Conservation (phyloP, 2,329 filamentous ascomycete species). For the Fusarium sp. region DNA sequence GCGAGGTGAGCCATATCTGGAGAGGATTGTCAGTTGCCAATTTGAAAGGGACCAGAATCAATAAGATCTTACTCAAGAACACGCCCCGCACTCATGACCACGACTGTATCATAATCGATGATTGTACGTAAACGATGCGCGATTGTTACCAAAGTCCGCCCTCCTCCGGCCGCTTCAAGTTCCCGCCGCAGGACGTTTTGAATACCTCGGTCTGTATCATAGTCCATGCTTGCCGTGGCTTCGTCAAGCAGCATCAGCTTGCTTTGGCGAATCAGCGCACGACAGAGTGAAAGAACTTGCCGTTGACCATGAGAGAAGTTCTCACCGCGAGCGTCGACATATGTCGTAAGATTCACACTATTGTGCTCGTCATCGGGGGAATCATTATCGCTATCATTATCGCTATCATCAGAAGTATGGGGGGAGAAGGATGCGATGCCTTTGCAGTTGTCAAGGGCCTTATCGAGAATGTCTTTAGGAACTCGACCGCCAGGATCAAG, state of each 20-base stretch:
- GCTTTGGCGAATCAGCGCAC: conserved; percentile 65
- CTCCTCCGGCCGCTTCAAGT: conserved; percentile 57
- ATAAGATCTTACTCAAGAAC: conserved; percentile 61
- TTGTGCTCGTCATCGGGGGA: conserved; percentile 12
- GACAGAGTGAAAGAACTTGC: conserved; percentile 68
- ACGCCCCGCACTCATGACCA: conserved; percentile 66
- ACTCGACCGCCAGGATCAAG: conserved; percentile 73
- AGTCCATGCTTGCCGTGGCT: conserved; percentile 70
- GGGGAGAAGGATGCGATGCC: conserved; percentile 66
- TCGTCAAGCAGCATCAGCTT: conserved; percentile 69
- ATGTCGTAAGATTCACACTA: conserved; percentile 55
- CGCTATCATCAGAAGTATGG: conserved; percentile 51
- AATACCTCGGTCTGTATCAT: conserved; percentile 67
- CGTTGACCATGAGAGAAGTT: conserved; percentile 70
- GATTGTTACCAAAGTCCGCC: conserved; percentile 67
- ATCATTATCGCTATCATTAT: conserved; percentile 45
- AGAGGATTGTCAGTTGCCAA: conserved; percentile 1
- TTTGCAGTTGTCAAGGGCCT: conserved; percentile 71
- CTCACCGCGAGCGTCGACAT: conserved; percentile 64
- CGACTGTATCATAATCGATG: conserved; percentile 68
- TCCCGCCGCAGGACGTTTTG: conserved; percentile 65
- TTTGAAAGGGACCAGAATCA: neutral
- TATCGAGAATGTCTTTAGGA: conserved; percentile 64
- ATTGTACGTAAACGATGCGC: conserved; percentile 69
- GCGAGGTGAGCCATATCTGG: conserved; percentile 59